phyloP scores from a whole-genome alignment of 441 rosid species.

The Populus hybrid region DNA sequence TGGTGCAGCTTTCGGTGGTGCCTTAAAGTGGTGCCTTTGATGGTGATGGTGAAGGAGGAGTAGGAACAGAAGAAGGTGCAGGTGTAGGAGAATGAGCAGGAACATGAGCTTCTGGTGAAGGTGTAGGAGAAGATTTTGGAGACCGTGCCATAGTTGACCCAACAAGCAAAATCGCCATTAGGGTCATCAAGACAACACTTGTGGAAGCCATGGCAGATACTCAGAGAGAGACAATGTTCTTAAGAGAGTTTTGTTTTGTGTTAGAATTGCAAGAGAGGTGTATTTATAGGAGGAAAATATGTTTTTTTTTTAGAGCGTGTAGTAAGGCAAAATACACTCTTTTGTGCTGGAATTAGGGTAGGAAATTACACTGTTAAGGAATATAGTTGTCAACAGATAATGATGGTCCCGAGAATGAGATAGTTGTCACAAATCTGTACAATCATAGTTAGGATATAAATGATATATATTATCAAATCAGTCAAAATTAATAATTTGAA shows the following conservation, averaged over 20 bases:
- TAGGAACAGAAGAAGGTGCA: neutral
- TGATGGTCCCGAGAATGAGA: neutral
- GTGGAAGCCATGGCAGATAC: conserved; percentile 2
- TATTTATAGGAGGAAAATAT: neutral
- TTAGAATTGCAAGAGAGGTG: neutral
- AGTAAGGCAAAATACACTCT: neutral
- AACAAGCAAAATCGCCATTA: conserved; percentile 7
- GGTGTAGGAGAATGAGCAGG: conserved; percentile 1
- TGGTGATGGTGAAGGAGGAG: neutral
- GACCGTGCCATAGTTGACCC: conserved; percentile 8
- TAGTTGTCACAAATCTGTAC: too few relatives aligned
- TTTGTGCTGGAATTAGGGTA: neutral
- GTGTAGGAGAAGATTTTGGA: neutral
- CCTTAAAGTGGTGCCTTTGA: neutral
- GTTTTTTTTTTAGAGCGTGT: neutral
- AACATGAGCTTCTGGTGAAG: conserved; percentile 6
- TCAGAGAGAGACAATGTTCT: neutral
- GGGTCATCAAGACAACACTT: neutral
- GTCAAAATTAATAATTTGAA: too few relatives aligned
- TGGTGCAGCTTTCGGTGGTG: conserved; percentile 12
- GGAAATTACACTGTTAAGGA: neutral
- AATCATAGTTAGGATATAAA: too few relatives aligned
- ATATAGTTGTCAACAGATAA: neutral
- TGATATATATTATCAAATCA: too few relatives aligned
- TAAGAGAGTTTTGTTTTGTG: neutral